Conservation (phyloP, 73 alveolate genomes). For the Breviolum minutum region DNA sequence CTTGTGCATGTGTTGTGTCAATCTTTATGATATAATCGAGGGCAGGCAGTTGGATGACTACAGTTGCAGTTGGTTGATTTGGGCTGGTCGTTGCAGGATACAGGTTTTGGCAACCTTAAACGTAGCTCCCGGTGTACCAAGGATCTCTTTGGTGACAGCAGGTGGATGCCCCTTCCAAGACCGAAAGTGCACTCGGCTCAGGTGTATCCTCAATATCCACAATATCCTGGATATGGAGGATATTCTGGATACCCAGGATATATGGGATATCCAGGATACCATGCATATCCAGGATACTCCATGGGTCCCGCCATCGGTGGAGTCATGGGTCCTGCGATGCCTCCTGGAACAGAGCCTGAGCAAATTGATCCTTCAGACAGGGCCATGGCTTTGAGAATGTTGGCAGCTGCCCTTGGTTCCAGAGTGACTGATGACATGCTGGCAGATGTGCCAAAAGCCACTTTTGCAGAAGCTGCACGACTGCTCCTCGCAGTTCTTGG, state of each 20-base stretch:
- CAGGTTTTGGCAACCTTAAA: too few relatives aligned
- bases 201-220: background rate
- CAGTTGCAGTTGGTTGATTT: background rate
- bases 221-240: background rate
- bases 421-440: constrained; percentile 35
- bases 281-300: background rate
- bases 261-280: constrained; percentile 34
- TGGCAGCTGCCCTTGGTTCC: constrained; percentile 29
- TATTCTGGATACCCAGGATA: background rate
- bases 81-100: too few relatives aligned
- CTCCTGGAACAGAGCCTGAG: background rate
- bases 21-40: too few relatives aligned
- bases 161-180: constrained; percentile 34
- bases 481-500: constrained; percentile 66
- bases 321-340: background rate
- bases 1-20: too few relatives aligned
- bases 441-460: background rate
- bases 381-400: background rate
- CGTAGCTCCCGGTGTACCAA: too few relatives aligned
- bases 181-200: background rate
- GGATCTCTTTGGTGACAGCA: constrained; percentile 44
- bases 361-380: background rate
- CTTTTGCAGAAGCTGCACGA: constrained; percentile 70
- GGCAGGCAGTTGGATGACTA: background rate
- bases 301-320: background rate